A percentile compares a stretch with the other conserved stretches of the same genome.
phyloP scores from a whole-genome alignment of 441 rosid genomes.

The Kokia cookei region DNA sequence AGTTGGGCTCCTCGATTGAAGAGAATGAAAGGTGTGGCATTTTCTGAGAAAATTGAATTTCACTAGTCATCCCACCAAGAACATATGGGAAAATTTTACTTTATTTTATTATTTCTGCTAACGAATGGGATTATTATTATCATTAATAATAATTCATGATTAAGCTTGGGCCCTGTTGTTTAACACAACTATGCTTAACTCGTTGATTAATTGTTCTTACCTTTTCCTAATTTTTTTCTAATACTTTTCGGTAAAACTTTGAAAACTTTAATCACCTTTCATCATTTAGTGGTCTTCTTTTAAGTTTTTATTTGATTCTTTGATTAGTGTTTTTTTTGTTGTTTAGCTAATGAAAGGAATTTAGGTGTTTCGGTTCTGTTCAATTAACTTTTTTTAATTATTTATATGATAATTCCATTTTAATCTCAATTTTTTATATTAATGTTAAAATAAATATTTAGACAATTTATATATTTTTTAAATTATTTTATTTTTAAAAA shows the following conservation, averaged over 20 bases:
- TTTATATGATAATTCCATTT: too few species aligned
- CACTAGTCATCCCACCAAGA: slow-evolving; percentile 12
- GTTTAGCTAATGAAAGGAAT: not conserved
- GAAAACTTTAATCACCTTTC: not conserved
- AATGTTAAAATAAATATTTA: too few species aligned
- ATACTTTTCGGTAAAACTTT: not conserved
- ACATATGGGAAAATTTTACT: not conserved
- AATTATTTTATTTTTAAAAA: too few species aligned
- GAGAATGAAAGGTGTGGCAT: slow-evolving; percentile 48
- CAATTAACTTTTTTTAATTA: too few species aligned
- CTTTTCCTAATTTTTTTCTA: too few species aligned
- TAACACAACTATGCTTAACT: not conserved
- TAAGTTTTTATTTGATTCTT: not conserved
- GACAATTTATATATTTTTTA: too few species aligned
- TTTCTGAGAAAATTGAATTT: slow-evolving; percentile 39
- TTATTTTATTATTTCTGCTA: not conserved
- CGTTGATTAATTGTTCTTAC: not conserved
- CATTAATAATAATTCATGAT: slow-evolving; percentile 1
- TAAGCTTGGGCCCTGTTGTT: slow-evolving; percentile 7
- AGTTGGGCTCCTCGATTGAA: slow-evolving; percentile 33
- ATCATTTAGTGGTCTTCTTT: not conserved
- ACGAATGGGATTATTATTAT: not conserved
- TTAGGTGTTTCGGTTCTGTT: not conserved
- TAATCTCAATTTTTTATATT: too few species aligned
- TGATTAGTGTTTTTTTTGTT: not conserved